Base-by-base conservation (phyloP, 1,284 basidiomycete species). In the Mycena sp. region DNA sequence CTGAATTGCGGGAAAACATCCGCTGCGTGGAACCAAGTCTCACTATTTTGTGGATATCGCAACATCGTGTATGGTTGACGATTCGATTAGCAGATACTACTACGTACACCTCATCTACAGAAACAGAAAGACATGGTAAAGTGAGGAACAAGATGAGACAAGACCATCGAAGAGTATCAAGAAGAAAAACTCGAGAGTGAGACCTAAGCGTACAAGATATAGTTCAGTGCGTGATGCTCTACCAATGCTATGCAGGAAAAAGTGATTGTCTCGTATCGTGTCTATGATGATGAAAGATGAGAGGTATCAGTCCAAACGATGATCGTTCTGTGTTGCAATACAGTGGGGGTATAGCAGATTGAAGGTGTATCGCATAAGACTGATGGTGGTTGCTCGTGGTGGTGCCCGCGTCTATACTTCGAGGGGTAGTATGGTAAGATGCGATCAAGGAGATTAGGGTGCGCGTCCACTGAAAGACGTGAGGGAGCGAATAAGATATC, bases 161-260 rank as follows among this genome's bases (percentile, higher is more conserved):
- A 70, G 77, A n/a, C n/a, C n/a, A n/a, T n/a, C n/a, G 79, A 80
- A 79, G 81, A 70, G 74, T 81, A 83, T 66, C 61, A 59, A 60
- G 60, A 68, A 68, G 63, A 68, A 67, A 69, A 70, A 70, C 70
- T 71, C 75, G 75, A 72, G 73, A 66, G 65, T 60, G 54, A 21
- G 61, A 60, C 61, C 65, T 67, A 67, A 41, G 65, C 57, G 43
- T 67, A 67, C 61, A 67, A 63, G 65, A 67, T 55, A 44, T 67
- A 63, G 32, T 35, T 35, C 32, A 35, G 32, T 67, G 65, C 61
- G 61, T 63, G 65, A 67, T 67, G 64, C 64, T 66, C 64, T 61
- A 61, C 64, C 61, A 62, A 35, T 35, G 32, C 6, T 57, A 65
- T 61, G 58, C 58, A 55, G 45, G 58, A 38, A 41, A 54, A 54